A percentile compares a stretch with the other conserved stretches of the same genome.
These are phyloP conservation scores for Aspergillus carbonarius DNA, from an alignment of 2,329 filamentous ascomycete species.

Conservation along the genomic window DNA sequence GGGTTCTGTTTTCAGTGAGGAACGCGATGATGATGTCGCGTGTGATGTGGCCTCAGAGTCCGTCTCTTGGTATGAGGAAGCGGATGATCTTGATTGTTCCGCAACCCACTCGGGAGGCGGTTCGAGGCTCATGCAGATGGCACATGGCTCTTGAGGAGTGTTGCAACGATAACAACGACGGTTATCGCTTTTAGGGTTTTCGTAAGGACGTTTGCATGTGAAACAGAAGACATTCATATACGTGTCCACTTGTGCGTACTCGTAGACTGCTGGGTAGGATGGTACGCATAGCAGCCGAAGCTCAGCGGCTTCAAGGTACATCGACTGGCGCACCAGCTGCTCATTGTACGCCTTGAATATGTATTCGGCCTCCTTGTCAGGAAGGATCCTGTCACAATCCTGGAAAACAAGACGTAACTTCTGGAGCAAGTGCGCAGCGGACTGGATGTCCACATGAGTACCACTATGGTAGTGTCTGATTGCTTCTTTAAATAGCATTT, in stretches of 20 bases:
- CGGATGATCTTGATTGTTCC: slow-evolving; percentile 20
- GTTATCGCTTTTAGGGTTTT: slow-evolving; percentile 50
- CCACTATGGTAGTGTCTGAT: slow-evolving; percentile 42
- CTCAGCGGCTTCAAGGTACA: slow-evolving; percentile 51
- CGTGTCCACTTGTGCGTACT: slow-evolving; percentile 56
- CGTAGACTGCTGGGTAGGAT: slow-evolving; percentile 56
- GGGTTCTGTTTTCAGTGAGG: slow-evolving; percentile 39
- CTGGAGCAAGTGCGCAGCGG: slow-evolving; percentile 43
- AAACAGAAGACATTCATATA: slow-evolving; percentile 56
- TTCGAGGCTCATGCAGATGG: slow-evolving; percentile 43
- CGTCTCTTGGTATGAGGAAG: slow-evolving; percentile 13
- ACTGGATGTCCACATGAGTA: slow-evolving; percentile 40
- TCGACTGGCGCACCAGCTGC: slow-evolving; percentile 49
- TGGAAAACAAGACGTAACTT: slow-evolving; percentile 41
- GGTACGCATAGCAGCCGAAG: slow-evolving; percentile 58
- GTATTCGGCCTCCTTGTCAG: slow-evolving; percentile 52
- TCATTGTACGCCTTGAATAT: slow-evolving; percentile 59
- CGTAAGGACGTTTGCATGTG: slow-evolving; percentile 57
- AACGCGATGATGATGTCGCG: slow-evolving; percentile 47
- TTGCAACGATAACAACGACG: slow-evolving; percentile 53
- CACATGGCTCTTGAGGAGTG: slow-evolving; percentile 40
- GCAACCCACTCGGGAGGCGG: slow-evolving; percentile 43
- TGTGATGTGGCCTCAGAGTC: slow-evolving; percentile 32
- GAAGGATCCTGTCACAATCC: slow-evolving; percentile 39
- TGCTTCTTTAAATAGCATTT: slow-evolving; percentile 40